Evolutionary conservation across 331 rosid species (phyloP).

Genomic region (Quercus lobata): DNA sequence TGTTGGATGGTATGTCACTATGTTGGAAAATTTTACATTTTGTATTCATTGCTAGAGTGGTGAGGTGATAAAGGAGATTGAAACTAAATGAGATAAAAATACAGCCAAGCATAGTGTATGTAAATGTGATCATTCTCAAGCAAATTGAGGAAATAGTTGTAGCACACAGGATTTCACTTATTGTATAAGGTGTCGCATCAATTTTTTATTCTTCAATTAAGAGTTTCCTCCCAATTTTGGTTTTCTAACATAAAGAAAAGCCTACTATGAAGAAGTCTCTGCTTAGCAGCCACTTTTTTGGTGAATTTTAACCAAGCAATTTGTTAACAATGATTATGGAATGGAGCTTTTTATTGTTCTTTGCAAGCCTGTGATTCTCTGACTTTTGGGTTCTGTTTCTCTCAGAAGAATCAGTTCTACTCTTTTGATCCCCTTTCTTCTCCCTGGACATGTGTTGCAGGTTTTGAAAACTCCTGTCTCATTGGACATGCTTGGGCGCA

Average conservation of each 20-base stretch:
- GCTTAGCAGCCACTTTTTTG: neutral
- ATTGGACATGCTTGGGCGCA: conserved; percentile 98
- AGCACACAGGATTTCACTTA: neutral
- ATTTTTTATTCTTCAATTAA: neutral
- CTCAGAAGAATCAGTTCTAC: conserved; percentile 1
- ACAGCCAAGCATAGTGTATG: neutral
- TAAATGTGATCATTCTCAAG: neutral
- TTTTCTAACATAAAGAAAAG: neutral
- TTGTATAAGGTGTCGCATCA: neutral
- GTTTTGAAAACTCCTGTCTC: conserved; percentile 99
- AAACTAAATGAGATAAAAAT: neutral
- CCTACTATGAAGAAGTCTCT: neutral
- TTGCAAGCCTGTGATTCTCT: neutral
- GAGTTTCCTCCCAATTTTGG: neutral
- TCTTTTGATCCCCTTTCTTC: conserved; percentile 6
- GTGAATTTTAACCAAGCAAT: neutral
- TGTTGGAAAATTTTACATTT: neutral
- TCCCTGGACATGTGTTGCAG: conserved; percentile 33
- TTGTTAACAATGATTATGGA: conserved; percentile 3
- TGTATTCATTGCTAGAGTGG: neutral
- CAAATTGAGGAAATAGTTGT: neutral
- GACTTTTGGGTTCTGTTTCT: conserved; percentile 13
- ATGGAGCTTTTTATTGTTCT: conserved; percentile 1
- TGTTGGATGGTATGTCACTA: neutral
- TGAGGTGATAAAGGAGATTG: neutral